phyloP scores from a whole-genome alignment of 2,329 filamentous ascomycete genomes.

The Verticillium dahliae region DNA sequence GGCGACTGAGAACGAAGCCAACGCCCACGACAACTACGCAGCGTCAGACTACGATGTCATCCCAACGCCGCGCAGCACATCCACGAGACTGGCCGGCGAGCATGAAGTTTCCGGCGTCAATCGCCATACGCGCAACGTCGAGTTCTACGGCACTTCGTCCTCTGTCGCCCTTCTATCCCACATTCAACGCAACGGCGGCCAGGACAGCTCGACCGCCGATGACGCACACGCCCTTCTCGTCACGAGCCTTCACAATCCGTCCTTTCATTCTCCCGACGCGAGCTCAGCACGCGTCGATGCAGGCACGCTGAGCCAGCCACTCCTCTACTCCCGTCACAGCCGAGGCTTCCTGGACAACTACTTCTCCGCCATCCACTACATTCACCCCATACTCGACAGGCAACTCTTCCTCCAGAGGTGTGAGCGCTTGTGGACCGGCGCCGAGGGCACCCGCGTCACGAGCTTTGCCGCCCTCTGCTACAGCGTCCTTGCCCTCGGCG shows the following conservation, averaged over 20 bases:
- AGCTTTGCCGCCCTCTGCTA: constrained; percentile 41
- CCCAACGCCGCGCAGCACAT: constrained; percentile 14
- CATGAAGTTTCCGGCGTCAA: constrained; percentile 36
- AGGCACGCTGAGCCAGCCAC: constrained; percentile 8
- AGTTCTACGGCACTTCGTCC: constrained; percentile 41
- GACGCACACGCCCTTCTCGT: constrained; percentile 24
- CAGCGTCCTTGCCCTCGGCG: constrained; percentile 37
- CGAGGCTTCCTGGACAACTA: constrained; percentile 38
- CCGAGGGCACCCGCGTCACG: constrained; percentile 14
- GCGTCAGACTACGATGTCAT: constrained; percentile 9
- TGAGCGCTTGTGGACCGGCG: constrained; percentile 32
- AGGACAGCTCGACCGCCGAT: constrained; percentile 15
- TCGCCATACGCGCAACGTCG: constrained; percentile 35
- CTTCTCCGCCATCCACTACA: constrained; percentile 40
- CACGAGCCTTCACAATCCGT: constrained; percentile 37
- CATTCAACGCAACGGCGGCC: constrained; percentile 23
- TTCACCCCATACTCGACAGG: constrained; percentile 41
- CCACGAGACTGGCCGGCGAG: constrained; percentile 19
- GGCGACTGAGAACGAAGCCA: background rate
- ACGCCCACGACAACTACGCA: background rate
- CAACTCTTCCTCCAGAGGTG: constrained; percentile 33
- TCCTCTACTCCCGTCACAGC: constrained; percentile 32
- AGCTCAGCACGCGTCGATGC: background rate
- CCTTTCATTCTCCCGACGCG: constrained; percentile 25
- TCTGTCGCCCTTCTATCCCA: constrained; percentile 37